Evolutionary conservation across 208 protist species (phyloP).

Genomic region (Leishmania gerbilli): DNA sequence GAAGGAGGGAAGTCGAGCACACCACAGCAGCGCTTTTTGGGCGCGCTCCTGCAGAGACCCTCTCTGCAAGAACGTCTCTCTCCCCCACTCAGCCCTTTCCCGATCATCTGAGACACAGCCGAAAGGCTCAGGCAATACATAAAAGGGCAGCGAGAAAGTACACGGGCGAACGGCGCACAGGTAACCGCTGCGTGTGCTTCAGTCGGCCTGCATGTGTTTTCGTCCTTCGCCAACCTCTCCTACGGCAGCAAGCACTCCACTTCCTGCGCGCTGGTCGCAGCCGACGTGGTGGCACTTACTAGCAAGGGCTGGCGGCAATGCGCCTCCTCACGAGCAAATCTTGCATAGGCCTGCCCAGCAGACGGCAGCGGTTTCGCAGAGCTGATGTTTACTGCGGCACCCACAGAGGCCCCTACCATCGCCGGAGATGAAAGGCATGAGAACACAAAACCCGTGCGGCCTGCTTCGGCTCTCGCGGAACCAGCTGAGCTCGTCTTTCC

Average conservation of each 20-base stretch:
- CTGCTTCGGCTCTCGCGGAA: background rate
- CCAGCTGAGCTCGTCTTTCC: background rate
- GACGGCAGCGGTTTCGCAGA: background rate
- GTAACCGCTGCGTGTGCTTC: background rate
- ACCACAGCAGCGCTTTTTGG: no score
- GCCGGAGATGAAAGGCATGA: background rate
- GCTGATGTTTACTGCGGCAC: background rate
- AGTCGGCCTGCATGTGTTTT: background rate
- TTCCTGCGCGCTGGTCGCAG: conserved; percentile 12
- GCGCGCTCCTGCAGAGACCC: no score
- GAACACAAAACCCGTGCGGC: no score
- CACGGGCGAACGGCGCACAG: background rate
- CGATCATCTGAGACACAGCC: background rate
- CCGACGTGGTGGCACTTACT: conserved; percentile 8
- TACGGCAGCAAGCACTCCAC: conserved; percentile 7
- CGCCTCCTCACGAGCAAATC: background rate
- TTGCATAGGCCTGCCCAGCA: background rate
- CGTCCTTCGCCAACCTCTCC: background rate
- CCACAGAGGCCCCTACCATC: background rate
- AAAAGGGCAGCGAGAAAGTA: background rate
- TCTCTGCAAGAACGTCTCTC: no score
- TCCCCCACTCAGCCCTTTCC: background rate
- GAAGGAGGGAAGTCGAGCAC: no score
- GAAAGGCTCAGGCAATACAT: background rate
- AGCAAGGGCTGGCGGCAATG: no score